Evolutionary conservation across 2,329 filamentous ascomycete genomes (phyloP), one percentile per base, ranked within the genome.

Genomic region (Trichoderma sp.): DNA sequence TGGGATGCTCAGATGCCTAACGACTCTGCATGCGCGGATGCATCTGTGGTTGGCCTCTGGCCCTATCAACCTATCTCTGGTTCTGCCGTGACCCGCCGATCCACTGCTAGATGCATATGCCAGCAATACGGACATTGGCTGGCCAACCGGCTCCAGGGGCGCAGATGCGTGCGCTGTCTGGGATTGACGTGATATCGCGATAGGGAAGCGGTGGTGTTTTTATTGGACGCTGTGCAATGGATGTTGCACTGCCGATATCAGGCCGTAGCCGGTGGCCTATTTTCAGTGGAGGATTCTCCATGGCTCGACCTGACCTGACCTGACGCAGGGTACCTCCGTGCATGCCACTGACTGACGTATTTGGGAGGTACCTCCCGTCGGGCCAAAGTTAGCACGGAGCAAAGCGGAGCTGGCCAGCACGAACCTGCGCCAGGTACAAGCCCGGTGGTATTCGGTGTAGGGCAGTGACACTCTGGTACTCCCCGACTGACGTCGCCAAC

Each of bases 101-200:
- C 67, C 67, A 70, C 67, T 53, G 57, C 36, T 21, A n/a, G 57
- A 36, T 70, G 67, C 67, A 70, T 70, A 70, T 70, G 57, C 57
- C 67, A 70, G 67, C 57, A 70, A 62, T 70, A 47, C 67, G 56
- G 67, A 36, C 57, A 70, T 57, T 69, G 56, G 34, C 67, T 62
- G 57, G 67, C 67, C 67, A 70, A 70, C 57, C 57, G 67, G 67
- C 57, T 51, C 57, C n/a, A 62, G 56, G 67, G 57, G 57, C 47
- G 28, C 39, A 32, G 67, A 70, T 61, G 67, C 57, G 56, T 70
- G 67, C 67, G 67, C 67, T 70, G 67, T 70, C 67, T 43, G 30
- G 39, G 57, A 14, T 53, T 14, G 24, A 30, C 24, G 34, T 15
- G 28, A 34, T 24, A 51, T 61, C 57, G 43, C 24, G 67, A 70